Evolutionary conservation across 2,329 filamentous ascomycete species (phyloP), one percentile per base, ranked within the genome.

Genomic region (Tolypocladium sp.): DNA sequence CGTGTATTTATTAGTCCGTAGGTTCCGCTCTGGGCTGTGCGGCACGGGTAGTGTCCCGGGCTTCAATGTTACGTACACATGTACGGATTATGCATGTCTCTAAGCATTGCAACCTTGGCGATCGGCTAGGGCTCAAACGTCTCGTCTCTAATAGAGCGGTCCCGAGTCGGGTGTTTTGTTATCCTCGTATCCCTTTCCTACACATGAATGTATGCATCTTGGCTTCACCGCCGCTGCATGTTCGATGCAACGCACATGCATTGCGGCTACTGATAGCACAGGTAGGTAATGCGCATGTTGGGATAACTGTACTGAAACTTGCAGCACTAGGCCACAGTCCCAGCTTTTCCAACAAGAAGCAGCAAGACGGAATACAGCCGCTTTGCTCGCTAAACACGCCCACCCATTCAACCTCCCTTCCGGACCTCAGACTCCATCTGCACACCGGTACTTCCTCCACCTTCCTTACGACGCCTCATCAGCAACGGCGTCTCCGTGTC

Each of bases 401-500:
- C 27, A 4, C 15, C 15, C 5, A 15, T 20, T 33, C 46, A 17
- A 51, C 27, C 46, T 30, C 35, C 9, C 35, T 35, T 12, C 35
- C 35, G 0, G 27, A 12, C 17, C 15, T 20, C 27, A 3, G 6
- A 17, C 5, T 20, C 46, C 33, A n/a, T 30, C 46, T 51, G n/a
- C 46, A 33, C 27, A 30, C 46, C 17, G n/a, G 27, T 33, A 9
- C 8, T n/a, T 33, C 27, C 46, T 33, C 27, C 27, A 33, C 25
- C 51, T 10, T 56, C 41, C 6, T 51, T 20, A 6, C 60, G 57
- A 12, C 55, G 40, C 38, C 58, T 59, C 25, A 62, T 53, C 49
- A 62, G 41, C 46, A 62, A 25, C 57, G 55, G 35, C 38, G 58
- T 62, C 3, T 55, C 15, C 20, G 57, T 22, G 20, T 60, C 40